Base-by-base conservation (phyloP, 2,329 filamentous ascomycete genomes). In the Aspergillus pseudoglaucus region DNA sequence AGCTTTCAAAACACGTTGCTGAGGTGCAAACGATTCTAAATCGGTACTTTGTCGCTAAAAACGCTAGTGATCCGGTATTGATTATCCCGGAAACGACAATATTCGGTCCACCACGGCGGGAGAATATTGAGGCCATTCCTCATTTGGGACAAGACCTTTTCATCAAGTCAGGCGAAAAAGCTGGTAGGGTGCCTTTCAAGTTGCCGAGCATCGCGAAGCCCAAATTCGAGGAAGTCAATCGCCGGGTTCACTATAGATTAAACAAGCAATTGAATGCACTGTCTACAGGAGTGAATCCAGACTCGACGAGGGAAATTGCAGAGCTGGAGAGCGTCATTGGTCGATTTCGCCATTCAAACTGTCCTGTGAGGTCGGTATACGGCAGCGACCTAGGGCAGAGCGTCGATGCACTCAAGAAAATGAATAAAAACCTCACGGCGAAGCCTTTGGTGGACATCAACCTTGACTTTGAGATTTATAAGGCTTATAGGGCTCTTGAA, bases 1-100 rank as follows among this genome's bases (percentile, higher is more conserved):
- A 76, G 23, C 64, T 81, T 0, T 70, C 65, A 0, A 38, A 58
- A 0, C 74, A 80, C 52, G 49, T 81, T 1, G 47, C 63, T 8
- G 39, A 67, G 22, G 69, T 77, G 0, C 76, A 81, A 45, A 5
- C 41, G 0, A 53, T 76, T 7, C 50, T 79, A 12, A 47, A 68
- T 42, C 47, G 45, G 3, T 60, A 66, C 42, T 58, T 58, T 8
- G 52, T 60, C 18, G 2, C 14, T 8, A 25, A 9, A 27, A 44
- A 32, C 14, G 1, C 2, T 10, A 4, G 12, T 22, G 4, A 10
- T 10, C 9, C 18, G 12, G 20, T 12, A 5, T 25, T 18, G 17
- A 22, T 2, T 7, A 15, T 8, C 23, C 22, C 39, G 2, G 17
- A 17, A 22, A 4, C 3, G 23, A n/a, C 40, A 10, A 9, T 44